Evolutionary conservation across 352 stramenopile genomes (phyloP), one percentile per base, ranked within the genome.

Genomic region (Phytophthora tubulina): DNA sequence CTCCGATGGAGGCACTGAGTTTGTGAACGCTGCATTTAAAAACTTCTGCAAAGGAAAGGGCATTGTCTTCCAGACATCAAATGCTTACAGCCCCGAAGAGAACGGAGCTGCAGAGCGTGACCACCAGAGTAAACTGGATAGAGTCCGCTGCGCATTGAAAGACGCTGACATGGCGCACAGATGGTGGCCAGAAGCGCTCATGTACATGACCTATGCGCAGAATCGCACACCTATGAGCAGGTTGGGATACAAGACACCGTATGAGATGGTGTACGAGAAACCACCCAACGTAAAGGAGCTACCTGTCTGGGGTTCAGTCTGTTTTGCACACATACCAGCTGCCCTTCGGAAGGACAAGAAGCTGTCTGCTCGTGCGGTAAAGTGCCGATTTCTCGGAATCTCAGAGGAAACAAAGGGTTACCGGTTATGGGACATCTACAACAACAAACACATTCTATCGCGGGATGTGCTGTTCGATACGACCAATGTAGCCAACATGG

Each of bases 171-270:
- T 27, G 21, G 21, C 21, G 21, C 21, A 57, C 11, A 45, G 30
- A 33, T 63, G 66, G 35, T 64, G 41, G 56, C 49, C 48, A 21
- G 42, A 63, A 15, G 65, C 50, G 9, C 51, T 69, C 3, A 73
- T 73, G 48, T 68, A 68, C 41, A 63, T 58, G 57, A 63, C 50
- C 0, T 72, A 67, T 38, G 46, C 53, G 13, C 39, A 60, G n/a
- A 67, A 60, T n/a, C 48, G 48, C 14, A 67, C 38, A 45, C 60
- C 60, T 15, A 67, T 67, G 46, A 42, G 38, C 4, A 6, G 48
- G 3, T 31, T 67, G 11, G n/a, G 38, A 4, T 45, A 59, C 27
- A 58, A 39, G 13, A 60, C 60, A 46, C 60, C 58, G 0, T 66
- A 63, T 32, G 41, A 53, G n/a, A 52, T 53, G 13, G 41, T 53